Base-by-base conservation (phyloP, 768 basidiomycete species). In the Floccularia luteovirens region DNA sequence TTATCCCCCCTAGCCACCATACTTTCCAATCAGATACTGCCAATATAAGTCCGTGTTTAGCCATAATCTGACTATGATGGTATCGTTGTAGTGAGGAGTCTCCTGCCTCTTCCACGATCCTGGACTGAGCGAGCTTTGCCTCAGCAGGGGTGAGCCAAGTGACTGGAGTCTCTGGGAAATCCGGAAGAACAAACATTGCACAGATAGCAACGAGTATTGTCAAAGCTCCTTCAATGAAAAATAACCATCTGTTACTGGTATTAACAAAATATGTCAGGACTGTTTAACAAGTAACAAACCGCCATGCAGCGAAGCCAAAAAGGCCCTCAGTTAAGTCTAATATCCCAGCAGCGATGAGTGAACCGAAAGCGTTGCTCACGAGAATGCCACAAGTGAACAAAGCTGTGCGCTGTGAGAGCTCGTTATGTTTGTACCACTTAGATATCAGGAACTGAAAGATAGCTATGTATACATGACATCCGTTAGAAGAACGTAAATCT, bases 311-410 rank as follows among this genome's bases (percentile, higher is more conserved):
- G 42, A 73, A 64, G 0, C 86, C 87, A 12, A 77, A 61, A 39
- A 67, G 67, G 4, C 79, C 82, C 27, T 87, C 72, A 82, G 90
- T 86, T 10, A 64, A 62, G 47, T 74, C 68, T 13, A 90, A 70
- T 38, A 90, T 84, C 1, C 75, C 80, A 23, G 84, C 82, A 8
- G 87, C 85, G 37, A 90, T 74, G 10, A 90, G 62, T 2, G 84
- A 70, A 3, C 88, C 87, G 53, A 90, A 88, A 0, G 86, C 88
- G 64, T 90, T 91, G 40, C 77, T 79, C 38, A 89, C 77, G 21
- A 90, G 64, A 49, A 71, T 78, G 14, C 88, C 87, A 44, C 83
- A 85, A 28, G 72, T 74, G 22, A 89, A 65, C 34, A 82, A 53
- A 4, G 85, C 80, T 10, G 74, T 82, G 38, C 84, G 67, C 37